phyloP scores from a whole-genome alignment of 139 green algal genomes.

The Micromonas pusilla region DNA sequence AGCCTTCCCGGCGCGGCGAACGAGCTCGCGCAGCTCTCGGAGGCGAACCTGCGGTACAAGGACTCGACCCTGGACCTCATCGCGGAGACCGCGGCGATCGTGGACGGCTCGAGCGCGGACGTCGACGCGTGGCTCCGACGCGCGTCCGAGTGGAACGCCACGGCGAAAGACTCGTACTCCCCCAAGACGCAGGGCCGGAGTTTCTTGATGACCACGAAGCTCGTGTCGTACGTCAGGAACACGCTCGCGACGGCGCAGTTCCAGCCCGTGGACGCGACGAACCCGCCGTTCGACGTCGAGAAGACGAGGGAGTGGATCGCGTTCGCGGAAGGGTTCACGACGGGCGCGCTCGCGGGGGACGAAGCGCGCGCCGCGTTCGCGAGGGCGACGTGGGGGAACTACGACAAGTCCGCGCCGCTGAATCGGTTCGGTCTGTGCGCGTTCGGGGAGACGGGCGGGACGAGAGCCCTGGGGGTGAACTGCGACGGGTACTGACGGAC shows the following conservation, averaged over 20 bases:
- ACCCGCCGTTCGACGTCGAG: background rate
- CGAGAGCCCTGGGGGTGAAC: background rate
- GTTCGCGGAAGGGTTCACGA: background rate
- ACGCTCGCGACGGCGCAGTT: background rate
- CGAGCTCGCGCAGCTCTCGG: background rate
- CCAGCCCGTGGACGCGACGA: background rate
- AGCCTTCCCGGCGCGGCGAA: background rate
- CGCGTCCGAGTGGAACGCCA: background rate
- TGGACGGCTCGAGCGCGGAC: background rate
- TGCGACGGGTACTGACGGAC: slow-evolving; percentile 9
- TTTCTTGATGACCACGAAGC: slow-evolving; percentile 20
- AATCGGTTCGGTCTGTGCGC: slow-evolving; percentile 14
- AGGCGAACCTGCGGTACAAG: background rate
- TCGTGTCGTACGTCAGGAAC: background rate
- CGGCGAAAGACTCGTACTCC: background rate
- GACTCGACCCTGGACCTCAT: background rate
- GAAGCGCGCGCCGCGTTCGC: slow-evolving; percentile 2
- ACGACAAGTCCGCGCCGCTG: slow-evolving; percentile 16
- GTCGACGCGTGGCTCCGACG: background rate
- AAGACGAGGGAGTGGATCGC: slow-evolving; percentile 6
- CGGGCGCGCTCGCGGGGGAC: background rate
- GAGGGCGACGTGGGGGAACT: background rate
- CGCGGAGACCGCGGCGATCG: background rate
- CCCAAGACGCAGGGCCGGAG: background rate
- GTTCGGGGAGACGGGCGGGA: slow-evolving; percentile 6